phyloP scores from a whole-genome alignment of 768 basidiomycete species.

The Russula sp. region DNA sequence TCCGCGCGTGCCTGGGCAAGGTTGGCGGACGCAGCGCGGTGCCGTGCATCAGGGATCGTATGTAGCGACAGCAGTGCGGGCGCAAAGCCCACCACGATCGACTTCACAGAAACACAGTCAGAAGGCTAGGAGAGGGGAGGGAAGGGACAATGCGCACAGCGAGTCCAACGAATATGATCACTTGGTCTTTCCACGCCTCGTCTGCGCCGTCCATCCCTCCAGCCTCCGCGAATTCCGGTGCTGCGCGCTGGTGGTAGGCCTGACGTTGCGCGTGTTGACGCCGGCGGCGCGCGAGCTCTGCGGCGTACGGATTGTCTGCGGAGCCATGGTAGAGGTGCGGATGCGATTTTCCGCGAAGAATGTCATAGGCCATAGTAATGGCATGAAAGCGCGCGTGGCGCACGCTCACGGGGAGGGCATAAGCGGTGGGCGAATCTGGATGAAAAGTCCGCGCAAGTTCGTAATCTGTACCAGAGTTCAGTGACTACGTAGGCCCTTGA shows the following conservation, averaged over 20 bases:
- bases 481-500: not conserved
- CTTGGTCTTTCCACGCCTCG: conserved; percentile 46
- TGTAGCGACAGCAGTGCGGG: conserved; percentile 37
- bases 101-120: conserved; percentile 28
- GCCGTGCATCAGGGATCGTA: conserved; percentile 37
- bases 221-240: conserved; percentile 14
- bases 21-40: conserved; percentile 49
- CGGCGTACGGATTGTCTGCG: conserved; percentile 40
- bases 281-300: conserved; percentile 48
- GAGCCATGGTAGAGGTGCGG: conserved; percentile 18
- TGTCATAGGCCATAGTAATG: conserved; percentile 59
- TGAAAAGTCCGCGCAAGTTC: conserved; percentile 69
- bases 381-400: conserved; percentile 59
- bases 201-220: conserved; percentile 29
- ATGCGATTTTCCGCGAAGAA: conserved; percentile 38
- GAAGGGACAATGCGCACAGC: conserved; percentile 34
- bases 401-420: conserved; percentile 36
- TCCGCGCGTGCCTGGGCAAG: conserved; percentile 55
- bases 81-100: conserved; percentile 41
- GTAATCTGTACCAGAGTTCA: conserved; percentile 44
- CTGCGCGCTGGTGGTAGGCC: conserved; percentile 26
- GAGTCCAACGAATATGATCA: conserved; percentile 45
- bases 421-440: conserved; percentile 53
- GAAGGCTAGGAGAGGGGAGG: not conserved
- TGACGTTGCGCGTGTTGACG: conserved; percentile 35